A percentile compares a stretch with the other conserved stretches of the same genome.
Evolutionary conservation across 106 monocot genomes (phyloP).

Genomic region (Vanilla planifolia): DNA sequence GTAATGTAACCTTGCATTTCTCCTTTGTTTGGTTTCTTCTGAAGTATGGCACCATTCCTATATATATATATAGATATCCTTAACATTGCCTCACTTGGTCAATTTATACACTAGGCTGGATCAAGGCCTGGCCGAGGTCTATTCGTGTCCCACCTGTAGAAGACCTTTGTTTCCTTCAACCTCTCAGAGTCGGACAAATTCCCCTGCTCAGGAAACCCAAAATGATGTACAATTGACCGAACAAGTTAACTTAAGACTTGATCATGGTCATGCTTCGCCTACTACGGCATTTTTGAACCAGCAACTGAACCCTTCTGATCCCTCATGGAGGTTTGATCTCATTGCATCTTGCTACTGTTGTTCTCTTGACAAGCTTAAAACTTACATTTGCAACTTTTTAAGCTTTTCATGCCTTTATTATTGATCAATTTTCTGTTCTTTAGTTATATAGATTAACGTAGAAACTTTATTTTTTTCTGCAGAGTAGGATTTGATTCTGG

Average conservation of each 20-base stretch:
- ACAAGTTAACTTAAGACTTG: constrained; percentile 26
- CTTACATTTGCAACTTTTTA: too few species aligned
- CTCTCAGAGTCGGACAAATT: constrained; percentile 23
- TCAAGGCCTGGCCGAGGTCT: constrained; percentile 71
- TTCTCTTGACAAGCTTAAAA: too few species aligned
- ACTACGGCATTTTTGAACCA: constrained; percentile 29
- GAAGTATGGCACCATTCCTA: too few species aligned
- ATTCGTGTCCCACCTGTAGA: constrained; percentile 97
- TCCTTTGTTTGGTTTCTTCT: too few species aligned
- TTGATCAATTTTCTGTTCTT: too few species aligned
- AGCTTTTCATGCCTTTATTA: too few species aligned
- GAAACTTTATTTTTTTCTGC: constrained; percentile 39
- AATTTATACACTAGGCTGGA: constrained; percentile 61
- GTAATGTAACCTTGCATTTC: too few species aligned
- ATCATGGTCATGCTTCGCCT: constrained; percentile 29
- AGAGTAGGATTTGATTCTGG: constrained; percentile 42
- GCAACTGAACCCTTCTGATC: constrained; percentile 38
- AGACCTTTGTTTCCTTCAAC: constrained; percentile 66
- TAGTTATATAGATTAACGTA: too few species aligned
- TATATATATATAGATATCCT: too few species aligned
- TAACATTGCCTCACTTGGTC: neutral
- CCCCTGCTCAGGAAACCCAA: constrained; percentile 8
- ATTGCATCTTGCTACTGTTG: constrained; percentile 1
- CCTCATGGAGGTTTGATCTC: constrained; percentile 55
- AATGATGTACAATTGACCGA: constrained; percentile 26